Evolutionary conservation across 768 basidiomycete genomes (phyloP).

Genomic region (Cubamyces sp.): DNA sequence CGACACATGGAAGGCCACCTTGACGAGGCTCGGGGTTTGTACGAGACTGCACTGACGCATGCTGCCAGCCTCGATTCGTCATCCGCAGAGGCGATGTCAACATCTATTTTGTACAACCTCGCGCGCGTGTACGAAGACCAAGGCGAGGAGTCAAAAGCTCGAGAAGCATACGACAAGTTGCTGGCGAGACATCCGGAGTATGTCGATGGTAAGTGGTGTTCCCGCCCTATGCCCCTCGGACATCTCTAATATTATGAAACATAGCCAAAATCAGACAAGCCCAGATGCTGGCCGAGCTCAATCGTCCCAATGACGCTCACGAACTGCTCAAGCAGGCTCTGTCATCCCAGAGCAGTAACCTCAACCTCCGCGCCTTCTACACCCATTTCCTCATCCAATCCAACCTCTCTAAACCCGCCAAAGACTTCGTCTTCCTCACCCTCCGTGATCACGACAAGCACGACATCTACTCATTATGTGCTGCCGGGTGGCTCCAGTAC

Average conservation of each 20-base stretch:
- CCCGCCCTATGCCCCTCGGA: background rate
- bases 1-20: constrained; percentile 69
- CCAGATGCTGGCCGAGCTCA: constrained; percentile 70
- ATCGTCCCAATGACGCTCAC: constrained; percentile 81
- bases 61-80: constrained; percentile 51
- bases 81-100: constrained; percentile 70
- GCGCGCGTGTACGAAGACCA: constrained; percentile 90
- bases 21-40: constrained; percentile 60
- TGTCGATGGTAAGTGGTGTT: constrained; percentile 76
- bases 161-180: constrained; percentile 86
- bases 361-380: constrained; percentile 92
- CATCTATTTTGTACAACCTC: constrained; percentile 88
- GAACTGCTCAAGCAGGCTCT: constrained; percentile 89
- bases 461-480: constrained; percentile 91
- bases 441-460: constrained; percentile 85
- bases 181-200: constrained; percentile 93
- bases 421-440: constrained; percentile 88
- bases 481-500: constrained; percentile 86
- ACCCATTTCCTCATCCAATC: constrained; percentile 90
- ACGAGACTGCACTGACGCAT: constrained; percentile 73
- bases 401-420: constrained; percentile 69
- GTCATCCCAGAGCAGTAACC: constrained; percentile 71
- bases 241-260: background rate
- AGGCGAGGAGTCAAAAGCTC: constrained; percentile 72
- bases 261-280: constrained; percentile 93